phyloP scores from a whole-genome alignment of 139 green algal species.

The Marvania coccoides region DNA sequence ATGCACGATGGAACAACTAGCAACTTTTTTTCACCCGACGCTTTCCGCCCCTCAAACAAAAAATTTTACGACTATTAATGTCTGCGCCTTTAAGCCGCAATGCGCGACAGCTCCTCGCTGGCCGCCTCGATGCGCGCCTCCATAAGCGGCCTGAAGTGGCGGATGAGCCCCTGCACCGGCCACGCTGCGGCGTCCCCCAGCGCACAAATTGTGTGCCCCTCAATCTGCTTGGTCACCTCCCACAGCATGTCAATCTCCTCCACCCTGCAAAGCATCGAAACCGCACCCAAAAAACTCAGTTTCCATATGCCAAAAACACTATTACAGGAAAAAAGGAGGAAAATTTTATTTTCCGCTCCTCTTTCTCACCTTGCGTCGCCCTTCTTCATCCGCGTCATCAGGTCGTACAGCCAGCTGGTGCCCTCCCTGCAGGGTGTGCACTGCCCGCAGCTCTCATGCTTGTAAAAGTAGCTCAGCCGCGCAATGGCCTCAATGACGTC shows the following conservation, averaged over 20 bases:
- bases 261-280: too few species aligned
- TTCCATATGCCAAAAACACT: too few species aligned
- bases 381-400: slow-evolving; percentile 28
- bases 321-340: too few species aligned
- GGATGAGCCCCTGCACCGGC: slow-evolving; percentile 49
- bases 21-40: too few species aligned
- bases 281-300: too few species aligned
- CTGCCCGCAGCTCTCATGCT: slow-evolving; percentile 67
- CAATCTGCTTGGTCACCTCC: slow-evolving; percentile 66
- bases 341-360: too few species aligned
- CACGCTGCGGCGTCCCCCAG: slow-evolving; percentile 67
- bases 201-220: slow-evolving; percentile 66
- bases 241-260: slow-evolving; percentile 74
- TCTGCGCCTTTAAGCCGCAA: slow-evolving; percentile 36
- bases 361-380: too few species aligned
- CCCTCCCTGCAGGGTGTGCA: slow-evolving; percentile 71
- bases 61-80: too few species aligned
- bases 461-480: slow-evolving; percentile 67
- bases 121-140: slow-evolving; percentile 36
- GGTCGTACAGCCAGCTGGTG: slow-evolving; percentile 49
- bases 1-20: too few species aligned
- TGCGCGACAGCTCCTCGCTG: slow-evolving; percentile 27
- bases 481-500: slow-evolving; percentile 62
- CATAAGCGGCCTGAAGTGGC: slow-evolving; percentile 12
- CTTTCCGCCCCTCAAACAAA: too few species aligned